Evolutionary conservation across 1,284 basidiomycete species (phyloP).

Genomic region (Tremellales sp.): DNA sequence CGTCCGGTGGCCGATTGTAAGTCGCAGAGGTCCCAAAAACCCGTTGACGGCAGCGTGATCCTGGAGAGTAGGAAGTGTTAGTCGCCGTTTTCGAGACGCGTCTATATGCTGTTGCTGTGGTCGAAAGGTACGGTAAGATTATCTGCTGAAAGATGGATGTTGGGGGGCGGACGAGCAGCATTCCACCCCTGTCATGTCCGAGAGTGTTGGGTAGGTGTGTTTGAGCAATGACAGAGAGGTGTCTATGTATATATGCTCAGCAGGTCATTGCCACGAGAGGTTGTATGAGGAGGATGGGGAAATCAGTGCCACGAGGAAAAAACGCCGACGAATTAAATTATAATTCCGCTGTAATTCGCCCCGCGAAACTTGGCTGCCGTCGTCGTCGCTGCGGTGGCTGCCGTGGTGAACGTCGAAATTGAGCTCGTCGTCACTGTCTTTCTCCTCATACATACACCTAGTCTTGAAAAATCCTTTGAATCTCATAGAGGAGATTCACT

Average conservation of each 20-base stretch:
- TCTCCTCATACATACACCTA: conserved; percentile 20
- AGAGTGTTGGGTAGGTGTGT: not conserved
- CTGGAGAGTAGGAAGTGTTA: too few relatives aligned
- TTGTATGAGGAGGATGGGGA: too few relatives aligned
- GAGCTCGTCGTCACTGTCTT: conserved; percentile 10
- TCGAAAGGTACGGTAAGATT: conserved; percentile 2
- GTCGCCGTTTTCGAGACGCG: not conserved
- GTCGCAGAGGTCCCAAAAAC: too few relatives aligned
- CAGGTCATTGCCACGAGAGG: not conserved
- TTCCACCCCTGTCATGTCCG: not conserved
- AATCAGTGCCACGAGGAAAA: too few relatives aligned
- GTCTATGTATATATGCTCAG: not conserved
- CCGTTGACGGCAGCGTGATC: too few relatives aligned
- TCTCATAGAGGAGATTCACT: conserved; percentile 40
- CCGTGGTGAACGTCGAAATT: too few relatives aligned
- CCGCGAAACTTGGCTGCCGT: too few relatives aligned
- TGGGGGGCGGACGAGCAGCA: not conserved
- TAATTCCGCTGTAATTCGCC: conserved; percentile 7
- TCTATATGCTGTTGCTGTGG: conserved; percentile 6
- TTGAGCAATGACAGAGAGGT: not conserved
- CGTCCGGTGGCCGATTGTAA: too few relatives aligned
- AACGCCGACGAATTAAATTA: too few relatives aligned
- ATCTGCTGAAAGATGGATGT: not conserved
- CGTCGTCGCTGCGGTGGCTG: too few relatives aligned
- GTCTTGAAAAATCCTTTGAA: conserved; percentile 51